Evolutionary conservation across 306 rosid species (phyloP).

Genomic region (Abrus pulchellus): DNA sequence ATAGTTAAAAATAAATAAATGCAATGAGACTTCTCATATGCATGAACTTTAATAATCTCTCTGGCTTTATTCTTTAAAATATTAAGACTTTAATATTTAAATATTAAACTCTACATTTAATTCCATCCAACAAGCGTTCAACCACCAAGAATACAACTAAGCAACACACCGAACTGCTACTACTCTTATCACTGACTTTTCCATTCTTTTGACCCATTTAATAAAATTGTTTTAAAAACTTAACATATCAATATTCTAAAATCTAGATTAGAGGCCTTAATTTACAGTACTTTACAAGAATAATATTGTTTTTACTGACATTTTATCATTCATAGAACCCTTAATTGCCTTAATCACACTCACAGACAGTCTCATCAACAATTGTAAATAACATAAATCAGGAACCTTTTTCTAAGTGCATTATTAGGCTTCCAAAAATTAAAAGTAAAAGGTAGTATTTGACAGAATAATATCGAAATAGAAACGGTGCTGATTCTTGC

Average conservation of each 20-base stretch:
- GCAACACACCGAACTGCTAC: not conserved
- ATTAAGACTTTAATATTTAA: not conserved
- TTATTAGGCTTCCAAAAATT: not conserved
- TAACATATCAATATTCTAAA: not conserved
- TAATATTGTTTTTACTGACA: not conserved
- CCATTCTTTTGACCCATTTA: not conserved
- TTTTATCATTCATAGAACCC: not conserved
- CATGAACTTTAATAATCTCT: not conserved
- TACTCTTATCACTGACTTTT: not conserved
- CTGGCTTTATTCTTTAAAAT: not conserved
- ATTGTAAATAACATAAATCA: not conserved
- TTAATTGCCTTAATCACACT: not conserved
- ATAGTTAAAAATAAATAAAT: too few relatives aligned
- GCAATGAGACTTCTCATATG: not conserved
- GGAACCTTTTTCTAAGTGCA: not conserved
- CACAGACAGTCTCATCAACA: not conserved
- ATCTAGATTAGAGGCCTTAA: not conserved
- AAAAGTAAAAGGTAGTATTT: not conserved
- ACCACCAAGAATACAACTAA: conserved; percentile 18
- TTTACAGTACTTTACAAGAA: not conserved
- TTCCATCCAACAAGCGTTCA: not conserved
- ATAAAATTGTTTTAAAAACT: not conserved
- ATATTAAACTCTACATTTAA: not conserved
- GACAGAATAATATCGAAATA: conserved; percentile 2
- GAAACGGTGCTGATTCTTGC: not conserved